Conservation (phyloP, 345 rosid genomes). For the Linum trigynum region DNA sequence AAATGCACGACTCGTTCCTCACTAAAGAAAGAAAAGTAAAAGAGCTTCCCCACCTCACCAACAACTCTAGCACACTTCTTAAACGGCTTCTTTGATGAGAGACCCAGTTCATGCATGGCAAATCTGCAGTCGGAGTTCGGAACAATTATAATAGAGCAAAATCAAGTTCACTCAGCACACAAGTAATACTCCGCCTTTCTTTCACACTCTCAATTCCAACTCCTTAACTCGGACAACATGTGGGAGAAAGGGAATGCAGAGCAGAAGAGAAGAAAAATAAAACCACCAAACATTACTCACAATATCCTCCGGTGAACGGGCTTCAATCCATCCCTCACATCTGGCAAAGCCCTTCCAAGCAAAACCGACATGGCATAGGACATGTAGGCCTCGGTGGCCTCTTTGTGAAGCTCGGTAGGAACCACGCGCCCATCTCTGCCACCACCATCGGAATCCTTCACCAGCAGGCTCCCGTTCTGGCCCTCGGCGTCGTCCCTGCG, state of each 20-base stretch:
- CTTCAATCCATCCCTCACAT: slow-evolving; percentile 86
- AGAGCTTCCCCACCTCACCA: slow-evolving; percentile 58
- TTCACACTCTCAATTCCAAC: not conserved
- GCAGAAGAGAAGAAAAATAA: not conserved
- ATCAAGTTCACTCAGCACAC: not conserved
- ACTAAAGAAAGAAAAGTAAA: not conserved
- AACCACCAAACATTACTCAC: slow-evolving; percentile 29
- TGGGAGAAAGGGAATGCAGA: not conserved
- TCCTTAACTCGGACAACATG: not conserved
- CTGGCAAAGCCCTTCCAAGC: slow-evolving; percentile 92
- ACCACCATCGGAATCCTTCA: slow-evolving; percentile 22
- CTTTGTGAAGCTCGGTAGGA: slow-evolving; percentile 70
- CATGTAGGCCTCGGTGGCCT: slow-evolving; percentile 85
- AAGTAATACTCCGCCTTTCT: not conserved
- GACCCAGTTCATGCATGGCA: slow-evolving; percentile 95
- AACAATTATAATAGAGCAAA: not conserved
- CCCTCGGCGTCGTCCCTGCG: slow-evolving; percentile 20
- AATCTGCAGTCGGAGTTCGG: slow-evolving; percentile 33
- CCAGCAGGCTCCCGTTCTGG: slow-evolving; percentile 40
- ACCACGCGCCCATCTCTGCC: slow-evolving; percentile 35
- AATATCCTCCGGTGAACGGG: slow-evolving; percentile 90
- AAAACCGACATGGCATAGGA: slow-evolving; percentile 86
- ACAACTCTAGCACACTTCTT: slow-evolving; percentile 98
- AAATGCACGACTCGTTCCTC: not conserved
- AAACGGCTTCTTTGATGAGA: slow-evolving; percentile 78